Base-by-base conservation (phyloP, 768 basidiomycete genomes). In the Boletus bicolor region DNA sequence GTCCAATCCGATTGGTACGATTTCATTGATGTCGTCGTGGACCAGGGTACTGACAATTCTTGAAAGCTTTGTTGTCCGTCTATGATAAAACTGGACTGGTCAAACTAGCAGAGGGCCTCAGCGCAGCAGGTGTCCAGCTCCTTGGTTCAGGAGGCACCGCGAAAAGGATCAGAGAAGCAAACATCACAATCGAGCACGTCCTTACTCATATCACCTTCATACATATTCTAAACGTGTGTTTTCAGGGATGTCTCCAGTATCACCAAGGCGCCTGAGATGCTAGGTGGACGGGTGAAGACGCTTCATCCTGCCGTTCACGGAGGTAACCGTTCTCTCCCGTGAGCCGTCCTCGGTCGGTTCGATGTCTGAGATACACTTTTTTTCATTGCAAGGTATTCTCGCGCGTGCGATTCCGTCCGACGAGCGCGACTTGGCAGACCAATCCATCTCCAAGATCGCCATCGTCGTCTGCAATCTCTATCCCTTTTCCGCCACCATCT, bases 381-480 rank as follows among this genome's bases (percentile, higher is more conserved):
- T 2, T 14, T 2, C 8, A 30, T 44, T 28, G 17, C 45, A 43
- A 96, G 94, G 96, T 30, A 99, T 99, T 61, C 85, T 99, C 42
- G 94, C 97, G 6, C 87, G 97, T 19, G 82, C 87, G 49, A 96
- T 94, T 61, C 84, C 89, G 5, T 93, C 93, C 10, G 97, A 99
- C 74, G 82, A 93, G 61, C 78, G 81, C 51, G 97, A 99, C 71
- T 82, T 98, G 49, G 75, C 81, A 30, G 77, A 85, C 7, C 93
- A 96, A 67, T 78, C 77, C 55, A 98, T 99, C 73, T 83, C 90
- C 7, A 91, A 91, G 58, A 98, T 98, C 75, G 86, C 89, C 53
- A 89, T 99, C 76, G 96, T 99, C 54, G 94, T 97, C 58, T 99
- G 97, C 85, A 99, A 99, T 72, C 85, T 99, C 50, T 98, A 99